Evolutionary conservation across 2,329 filamentous ascomycete species (phyloP).

Genomic region (Pestalotiopsis sp.): DNA sequence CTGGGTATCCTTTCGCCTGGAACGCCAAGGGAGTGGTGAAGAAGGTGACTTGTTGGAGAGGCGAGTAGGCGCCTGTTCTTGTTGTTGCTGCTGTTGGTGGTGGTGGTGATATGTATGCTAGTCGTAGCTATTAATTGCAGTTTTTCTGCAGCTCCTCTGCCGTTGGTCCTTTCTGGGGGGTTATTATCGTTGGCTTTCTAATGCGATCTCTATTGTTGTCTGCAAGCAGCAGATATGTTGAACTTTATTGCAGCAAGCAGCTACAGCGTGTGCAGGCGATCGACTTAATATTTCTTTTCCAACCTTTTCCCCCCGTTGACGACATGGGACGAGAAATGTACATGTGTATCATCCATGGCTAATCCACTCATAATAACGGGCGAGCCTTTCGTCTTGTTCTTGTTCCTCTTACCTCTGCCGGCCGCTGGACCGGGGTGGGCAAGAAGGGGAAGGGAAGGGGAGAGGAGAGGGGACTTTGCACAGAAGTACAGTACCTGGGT

Average conservation of each 20-base stretch:
- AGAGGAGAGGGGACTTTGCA: not conserved
- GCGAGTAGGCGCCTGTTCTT: not conserved
- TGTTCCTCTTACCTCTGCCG: constrained; percentile 9
- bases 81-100: not conserved
- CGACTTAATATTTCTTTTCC: constrained; percentile 10
- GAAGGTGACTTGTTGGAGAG: not conserved
- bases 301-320: not conserved
- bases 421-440: not conserved
- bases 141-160: not conserved
- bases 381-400: not conserved
- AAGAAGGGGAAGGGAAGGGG: constrained; percentile 3
- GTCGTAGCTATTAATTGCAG: not conserved
- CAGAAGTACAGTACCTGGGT: constrained; percentile 6
- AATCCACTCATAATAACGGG: constrained; percentile 9
- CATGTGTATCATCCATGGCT: constrained; percentile 14
- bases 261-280: constrained; percentile 3
- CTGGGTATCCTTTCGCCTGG: not conserved
- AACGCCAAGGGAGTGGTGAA: constrained; percentile 1
- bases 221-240: not conserved
- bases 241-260: not conserved
- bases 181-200: not conserved
- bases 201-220: not conserved
- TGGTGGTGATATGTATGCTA: not conserved
- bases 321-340: constrained; percentile 7
- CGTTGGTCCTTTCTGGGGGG: not conserved